A percentile compares a stretch with the other conserved stretches of the same genome.
These are phyloP conservation scores for Pyracantha coccinea DNA, from an alignment of 331 rosid species.

Conservation along the genomic window DNA sequence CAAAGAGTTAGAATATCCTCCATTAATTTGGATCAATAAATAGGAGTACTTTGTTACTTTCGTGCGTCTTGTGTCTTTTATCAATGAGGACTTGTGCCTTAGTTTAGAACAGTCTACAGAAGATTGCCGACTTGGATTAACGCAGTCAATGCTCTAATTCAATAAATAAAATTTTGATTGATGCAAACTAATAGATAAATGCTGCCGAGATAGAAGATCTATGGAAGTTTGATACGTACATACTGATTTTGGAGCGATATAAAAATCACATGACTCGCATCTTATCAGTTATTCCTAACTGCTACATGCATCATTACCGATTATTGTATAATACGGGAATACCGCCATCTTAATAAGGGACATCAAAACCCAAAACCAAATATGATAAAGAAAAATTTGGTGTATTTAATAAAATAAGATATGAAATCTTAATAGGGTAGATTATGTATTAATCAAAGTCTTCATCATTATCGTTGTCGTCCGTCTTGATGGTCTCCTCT, in stretches of 20 bases:
- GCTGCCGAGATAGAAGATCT: not conserved
- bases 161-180: too few relatives aligned
- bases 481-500: not conserved
- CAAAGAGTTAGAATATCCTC: not conserved
- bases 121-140: not conserved
- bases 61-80: not conserved
- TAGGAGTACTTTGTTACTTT: not conserved
- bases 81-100: not conserved
- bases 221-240: too few relatives aligned
- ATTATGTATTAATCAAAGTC: not conserved
- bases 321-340: too few relatives aligned
- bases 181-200: too few relatives aligned
- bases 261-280: not conserved
- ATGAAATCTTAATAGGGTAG: not conserved
- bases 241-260: not conserved
- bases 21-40: not conserved
- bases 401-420: not conserved
- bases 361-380: not conserved
- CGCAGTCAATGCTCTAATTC: not conserved
- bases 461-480: not conserved
- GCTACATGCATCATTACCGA: too few relatives aligned
- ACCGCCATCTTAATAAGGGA: not conserved
- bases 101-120: too few relatives aligned
- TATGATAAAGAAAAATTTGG: not conserved
- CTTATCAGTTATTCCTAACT: not conserved